Conservation (phyloP, 768 basidiomycete species). For the Austroboletus eburneus region DNA sequence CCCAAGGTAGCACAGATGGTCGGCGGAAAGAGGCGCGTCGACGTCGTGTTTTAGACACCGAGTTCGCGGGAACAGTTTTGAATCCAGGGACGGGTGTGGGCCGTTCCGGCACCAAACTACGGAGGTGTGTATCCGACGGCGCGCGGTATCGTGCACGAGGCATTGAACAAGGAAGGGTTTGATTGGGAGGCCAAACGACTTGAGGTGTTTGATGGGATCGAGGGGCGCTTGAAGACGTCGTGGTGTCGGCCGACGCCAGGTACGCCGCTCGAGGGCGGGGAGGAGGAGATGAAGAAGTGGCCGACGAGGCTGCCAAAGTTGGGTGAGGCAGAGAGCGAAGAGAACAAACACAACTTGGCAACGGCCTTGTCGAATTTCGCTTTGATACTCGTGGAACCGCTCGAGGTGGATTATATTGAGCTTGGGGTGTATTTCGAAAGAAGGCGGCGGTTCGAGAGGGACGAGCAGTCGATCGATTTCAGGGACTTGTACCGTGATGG, state of each 20-base stretch:
- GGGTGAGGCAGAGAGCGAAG: conserved; percentile 40
- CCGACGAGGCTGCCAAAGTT: conserved; percentile 51
- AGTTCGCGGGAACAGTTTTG: conserved; percentile 71
- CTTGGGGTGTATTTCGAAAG: conserved; percentile 53
- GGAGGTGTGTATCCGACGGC: conserved; percentile 13
- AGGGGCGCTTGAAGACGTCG: conserved; percentile 58
- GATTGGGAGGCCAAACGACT: conserved; percentile 62
- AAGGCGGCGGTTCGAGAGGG: conserved; percentile 51
- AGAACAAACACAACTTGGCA: conserved; percentile 45
- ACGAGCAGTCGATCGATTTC: conserved; percentile 41
- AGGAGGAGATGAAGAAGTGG: conserved; percentile 61
- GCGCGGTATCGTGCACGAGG: conserved; percentile 25
- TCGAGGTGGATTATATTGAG: conserved; percentile 65
- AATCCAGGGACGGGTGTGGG: conserved; percentile 50
- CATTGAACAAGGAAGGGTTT: conserved; percentile 34
- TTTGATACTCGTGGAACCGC: conserved; percentile 66
- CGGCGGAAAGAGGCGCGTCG: conserved; percentile 36
- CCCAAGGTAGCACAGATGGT: conserved; percentile 63
- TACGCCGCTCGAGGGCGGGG: conserved; percentile 42
- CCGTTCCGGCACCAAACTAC: conserved; percentile 51
- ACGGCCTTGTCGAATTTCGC: conserved; percentile 64
- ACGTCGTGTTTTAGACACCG: conserved; percentile 73
- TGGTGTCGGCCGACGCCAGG: conserved; percentile 75
- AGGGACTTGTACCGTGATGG: conserved; percentile 56
- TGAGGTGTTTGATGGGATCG: conserved; percentile 58